Base-by-base conservation (phyloP, 805 yeast genomes). In the Myxozyma lipomycoides region DNA sequence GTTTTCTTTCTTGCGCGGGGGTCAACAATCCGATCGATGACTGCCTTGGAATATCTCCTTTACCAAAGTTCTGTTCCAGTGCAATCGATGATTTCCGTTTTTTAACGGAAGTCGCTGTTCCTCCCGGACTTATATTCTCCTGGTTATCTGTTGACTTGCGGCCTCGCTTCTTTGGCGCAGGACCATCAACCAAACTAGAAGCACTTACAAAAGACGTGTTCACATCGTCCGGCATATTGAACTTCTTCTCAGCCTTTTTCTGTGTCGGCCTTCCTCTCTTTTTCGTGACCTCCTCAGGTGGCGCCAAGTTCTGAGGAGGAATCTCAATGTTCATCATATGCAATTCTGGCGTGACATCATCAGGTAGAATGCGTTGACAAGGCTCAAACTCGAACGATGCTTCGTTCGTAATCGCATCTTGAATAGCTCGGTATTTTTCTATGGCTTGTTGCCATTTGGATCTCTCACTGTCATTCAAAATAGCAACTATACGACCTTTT, bases 401-500 rank as follows among this genome's bases (percentile, higher is more conserved):
- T 68, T 73, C 22, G 77, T 77, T 34, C 70, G 70, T 64, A 76
- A 59, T 52, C n/a, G 49, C 38, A 23, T 45, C 50, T 9, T 93
- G 97, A 39, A 93, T 81, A 63, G 77, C 78, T 51, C 78, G 78
- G 66, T 93, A 91, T 24, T 89, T 93, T 25, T 77, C 83, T 84
- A 87, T 81, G 0, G 98, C 90, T 59, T 82, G 79, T 40, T 84
- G 86, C 64, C 87, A 86, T 63, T 91, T 95, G 4, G 69, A 62
- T 48, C 83, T 79, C 67, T 93, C 99, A 56, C 80, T 80, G 10
- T 84, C 77, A 6, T 96, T 79, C 61, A 91, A 79, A 3, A 93
- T 67, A 34, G 90, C 68, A 3, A 87, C 70, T 1, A 93, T 86
- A 51, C 77, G 78, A 37, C 99, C 99, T 60, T 86, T 88, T 60